Percentiles rank a stretch among this genome's conserved stretches.
phyloP scores from a whole-genome alignment of 2,329 filamentous ascomycete species.

The Aureobasidium leucospermi region DNA sequence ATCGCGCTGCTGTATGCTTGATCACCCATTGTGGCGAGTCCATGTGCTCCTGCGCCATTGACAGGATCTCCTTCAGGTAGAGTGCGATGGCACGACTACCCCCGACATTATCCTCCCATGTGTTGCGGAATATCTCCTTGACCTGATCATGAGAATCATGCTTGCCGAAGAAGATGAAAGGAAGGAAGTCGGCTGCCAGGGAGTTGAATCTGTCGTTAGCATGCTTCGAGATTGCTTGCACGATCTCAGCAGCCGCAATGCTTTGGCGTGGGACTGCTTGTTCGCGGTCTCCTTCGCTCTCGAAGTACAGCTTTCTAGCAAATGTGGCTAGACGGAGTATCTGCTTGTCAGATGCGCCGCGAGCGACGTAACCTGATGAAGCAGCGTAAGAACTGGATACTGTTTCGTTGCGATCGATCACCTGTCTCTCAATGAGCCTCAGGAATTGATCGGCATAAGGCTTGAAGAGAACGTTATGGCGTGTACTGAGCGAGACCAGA shows the following conservation, averaged over 20 bases:
- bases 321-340: conserved; percentile 48
- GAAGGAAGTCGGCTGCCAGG: conserved; percentile 67
- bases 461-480: conserved; percentile 66
- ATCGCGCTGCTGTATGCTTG: conserved; percentile 78
- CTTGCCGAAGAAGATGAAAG: conserved; percentile 80
- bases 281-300: conserved; percentile 64
- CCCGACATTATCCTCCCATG: conserved; percentile 87
- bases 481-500: conserved; percentile 74
- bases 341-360: conserved; percentile 52
- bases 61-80: conserved; percentile 75
- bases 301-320: conserved; percentile 67
- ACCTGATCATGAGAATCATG: conserved; percentile 80
- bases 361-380: conserved; percentile 77
- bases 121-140: conserved; percentile 69
- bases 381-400: conserved; percentile 84
- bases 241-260: conserved; percentile 72
- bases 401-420: conserved; percentile 88
- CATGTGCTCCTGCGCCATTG: conserved; percentile 59
- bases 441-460: conserved; percentile 71
- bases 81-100: conserved; percentile 73
- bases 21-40: conserved; percentile 81
- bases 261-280: conserved; percentile 39
- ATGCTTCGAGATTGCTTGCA: conserved; percentile 74
- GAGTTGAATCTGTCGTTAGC: conserved; percentile 82
- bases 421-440: conserved; percentile 68